Evolutionary conservation across 179 eudicot genomes (phyloP), one percentile per base, ranked within the genome.

Genomic region (Camellia oleifera): DNA sequence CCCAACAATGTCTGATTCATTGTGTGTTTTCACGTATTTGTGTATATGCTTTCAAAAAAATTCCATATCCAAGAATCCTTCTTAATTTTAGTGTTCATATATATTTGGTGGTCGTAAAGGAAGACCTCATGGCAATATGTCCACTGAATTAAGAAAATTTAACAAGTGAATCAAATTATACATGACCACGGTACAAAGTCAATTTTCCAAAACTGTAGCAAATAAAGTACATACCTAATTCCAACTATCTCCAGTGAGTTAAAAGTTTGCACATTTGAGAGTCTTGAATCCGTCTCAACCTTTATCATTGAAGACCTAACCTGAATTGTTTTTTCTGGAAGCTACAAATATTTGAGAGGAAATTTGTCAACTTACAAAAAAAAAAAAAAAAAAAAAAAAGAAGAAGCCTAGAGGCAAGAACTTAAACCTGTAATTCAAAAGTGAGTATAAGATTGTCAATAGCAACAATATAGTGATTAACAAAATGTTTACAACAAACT

Each of bases 221-320:
- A 80, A 54, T 46, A 76, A 66, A 26, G 48, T 17, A 18, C 67
- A 64, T 85, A 95, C 99, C 97, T 95, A 26, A 87, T 85, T 32
- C 80, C 76, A 53, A 91, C 92, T 79, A 95, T 88, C 88, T 94
- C 97, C 86, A 94, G 87, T 23, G 92, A 88, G 82, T 89, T 85
- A 64, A 88, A 83, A 18, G 85, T 74, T 45, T 79, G 85, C 74
- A 70, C 75, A 82, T 72, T 69, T 17, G 71, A 12, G 77, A 84
- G 82, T n/a, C 58, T 52, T 10, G 70, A 7, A 85, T 94, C 99
- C 45, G 68, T 62, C 52, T 81, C 32, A 64, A 94, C 90, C 80
- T 95, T 95, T 5, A 95, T 78, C 99, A 94, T 94, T n/a, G 95
- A 92, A n/a, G 79, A 88, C 40, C 98, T 87, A 79, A 95, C 79